Conservation (phyloP, 1,139 yeast species). For the Debaryomyces subglobosus region DNA sequence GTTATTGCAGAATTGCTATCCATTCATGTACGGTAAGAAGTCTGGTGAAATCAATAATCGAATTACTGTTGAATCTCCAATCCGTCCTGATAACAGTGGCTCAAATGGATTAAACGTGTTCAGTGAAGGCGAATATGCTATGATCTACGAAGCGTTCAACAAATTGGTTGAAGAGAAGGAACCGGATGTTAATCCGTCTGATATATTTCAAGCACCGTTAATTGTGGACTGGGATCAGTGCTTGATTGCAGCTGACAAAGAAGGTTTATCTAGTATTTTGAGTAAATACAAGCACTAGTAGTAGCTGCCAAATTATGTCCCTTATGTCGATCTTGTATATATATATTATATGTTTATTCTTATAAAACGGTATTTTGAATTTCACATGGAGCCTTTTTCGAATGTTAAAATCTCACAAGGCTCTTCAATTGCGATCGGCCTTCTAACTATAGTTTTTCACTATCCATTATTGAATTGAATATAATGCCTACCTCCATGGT, state of each 20-base stretch:
- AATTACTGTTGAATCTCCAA: slow-evolving; percentile 33
- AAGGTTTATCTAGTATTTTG: slow-evolving; percentile 34
- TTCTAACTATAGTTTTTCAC: background rate
- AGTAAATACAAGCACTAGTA: slow-evolving; percentile 26
- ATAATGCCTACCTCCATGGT: background rate
- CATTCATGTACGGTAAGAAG: slow-evolving; percentile 37
- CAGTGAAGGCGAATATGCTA: slow-evolving; percentile 41
- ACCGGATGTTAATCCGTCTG: slow-evolving; percentile 34
- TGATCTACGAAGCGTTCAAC: slow-evolving; percentile 45
- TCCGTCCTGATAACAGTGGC: slow-evolving; percentile 20
- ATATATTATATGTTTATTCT: background rate
- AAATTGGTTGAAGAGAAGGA: slow-evolving; percentile 27
- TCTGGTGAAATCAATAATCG: slow-evolving; percentile 19
- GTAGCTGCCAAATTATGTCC: background rate
- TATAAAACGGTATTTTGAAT: background rate
- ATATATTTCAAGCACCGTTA: slow-evolving; percentile 47
- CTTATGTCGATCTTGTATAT: background rate
- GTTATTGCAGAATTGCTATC: slow-evolving; percentile 38
- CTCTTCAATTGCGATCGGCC: background rate
- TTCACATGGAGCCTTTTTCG: background rate
- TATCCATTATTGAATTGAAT: background rate
- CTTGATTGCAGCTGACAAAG: slow-evolving; percentile 44
- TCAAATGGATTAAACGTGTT: slow-evolving; percentile 35
- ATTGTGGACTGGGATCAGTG: slow-evolving; percentile 54
- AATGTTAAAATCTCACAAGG: too few relatives aligned